Percentiles rank a stretch among this genome's conserved stretches.
Conservation (phyloP, 2,329 filamentous ascomycete genomes). For the Talaromyces pinophilus region DNA sequence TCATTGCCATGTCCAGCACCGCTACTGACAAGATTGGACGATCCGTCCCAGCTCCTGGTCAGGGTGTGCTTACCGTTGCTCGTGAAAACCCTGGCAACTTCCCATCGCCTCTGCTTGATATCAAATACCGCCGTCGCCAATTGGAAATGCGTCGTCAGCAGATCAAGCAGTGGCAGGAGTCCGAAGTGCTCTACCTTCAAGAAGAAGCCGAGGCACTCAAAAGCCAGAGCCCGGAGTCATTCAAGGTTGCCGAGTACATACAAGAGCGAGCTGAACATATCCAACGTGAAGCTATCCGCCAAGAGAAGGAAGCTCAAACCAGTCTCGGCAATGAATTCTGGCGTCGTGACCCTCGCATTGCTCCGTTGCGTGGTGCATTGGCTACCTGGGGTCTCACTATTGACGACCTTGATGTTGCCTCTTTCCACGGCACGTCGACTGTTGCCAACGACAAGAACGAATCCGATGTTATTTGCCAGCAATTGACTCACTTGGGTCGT, state of each 20-base stretch:
- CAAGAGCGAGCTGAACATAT: slow-evolving; percentile 84
- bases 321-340: slow-evolving; percentile 98
- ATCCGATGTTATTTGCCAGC: slow-evolving; percentile 94
- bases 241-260: slow-evolving; percentile 82
- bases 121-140: slow-evolving; percentile 95
- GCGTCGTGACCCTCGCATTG: slow-evolving; percentile 92
- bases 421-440: slow-evolving; percentile 98
- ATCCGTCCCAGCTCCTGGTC: slow-evolving; percentile 91
- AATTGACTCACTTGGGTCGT: slow-evolving; percentile 90
- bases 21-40: slow-evolving; percentile 99
- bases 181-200: slow-evolving; percentile 87
- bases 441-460: slow-evolving; percentile 99
- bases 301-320: slow-evolving; percentile 89
- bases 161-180: slow-evolving; percentile 96
- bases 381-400: slow-evolving; percentile 98
- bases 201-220: slow-evolving; percentile 93
- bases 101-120: slow-evolving; percentile 92
- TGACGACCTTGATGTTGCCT: slow-evolving; percentile 91
- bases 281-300: slow-evolving; percentile 79
- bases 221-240: slow-evolving; percentile 66
- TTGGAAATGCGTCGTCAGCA: slow-evolving; percentile 90
- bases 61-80: slow-evolving; percentile 94
- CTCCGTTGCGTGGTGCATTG: slow-evolving; percentile 90
- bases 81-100: slow-evolving; percentile 89
- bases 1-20: slow-evolving; percentile 89